Evolutionary conservation across 2,329 filamentous ascomycete species (phyloP), one percentile per base, ranked within the genome.

Genomic region (Paecilomyces variotii): DNA sequence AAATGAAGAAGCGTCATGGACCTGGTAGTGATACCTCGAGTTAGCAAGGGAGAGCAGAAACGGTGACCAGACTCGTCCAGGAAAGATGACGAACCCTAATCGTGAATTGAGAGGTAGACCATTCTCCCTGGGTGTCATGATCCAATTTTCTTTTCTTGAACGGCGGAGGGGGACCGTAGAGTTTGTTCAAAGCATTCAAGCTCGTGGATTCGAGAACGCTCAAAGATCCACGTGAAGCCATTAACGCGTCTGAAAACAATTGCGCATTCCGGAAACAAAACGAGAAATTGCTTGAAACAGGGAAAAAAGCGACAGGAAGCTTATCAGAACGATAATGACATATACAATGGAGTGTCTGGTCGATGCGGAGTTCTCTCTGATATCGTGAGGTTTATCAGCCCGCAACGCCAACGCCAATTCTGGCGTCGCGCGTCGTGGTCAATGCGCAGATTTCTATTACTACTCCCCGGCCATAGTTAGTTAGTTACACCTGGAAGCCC

Each of bases 131-230:
- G 53, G 56, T 55, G 2, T 57, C 58, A 34, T 67, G 59, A 30
- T 59, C 63, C 56, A 66, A 60, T 58, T 74, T 76, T 32, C 74
- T 70, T 60, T 71, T 74, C 58, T 74, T 75, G 28, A 62, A 58
- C 4, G 64, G 65, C 26, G 68, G 67, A 57, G 61, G 61, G 39
- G 60, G 54, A 34, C 64, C 66, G 55, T 64, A 66, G 49, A 71
- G 63, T 54, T 62, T 68, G 64, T 75, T 73, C 57, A 73, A 62
- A 34, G 70, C 62, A 32, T 64, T 64, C n/a, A 65, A 63, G 59
- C 65, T 70, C 62, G 73, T 65, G 54, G 72, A 65, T 66, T 74
- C 68, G 57, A 74, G 68, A 56, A 68, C 64, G 62, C 63, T 65
- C 58, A 66, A 61, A 57, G 62, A 63, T 60, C 61, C 63, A 61